A percentile compares a stretch with the other conserved stretches of the same genome.
These are phyloP conservation scores for Lachnellula hyalina DNA, from an alignment of 2,329 filamentous ascomycete genomes.

Conservation along the genomic window DNA sequence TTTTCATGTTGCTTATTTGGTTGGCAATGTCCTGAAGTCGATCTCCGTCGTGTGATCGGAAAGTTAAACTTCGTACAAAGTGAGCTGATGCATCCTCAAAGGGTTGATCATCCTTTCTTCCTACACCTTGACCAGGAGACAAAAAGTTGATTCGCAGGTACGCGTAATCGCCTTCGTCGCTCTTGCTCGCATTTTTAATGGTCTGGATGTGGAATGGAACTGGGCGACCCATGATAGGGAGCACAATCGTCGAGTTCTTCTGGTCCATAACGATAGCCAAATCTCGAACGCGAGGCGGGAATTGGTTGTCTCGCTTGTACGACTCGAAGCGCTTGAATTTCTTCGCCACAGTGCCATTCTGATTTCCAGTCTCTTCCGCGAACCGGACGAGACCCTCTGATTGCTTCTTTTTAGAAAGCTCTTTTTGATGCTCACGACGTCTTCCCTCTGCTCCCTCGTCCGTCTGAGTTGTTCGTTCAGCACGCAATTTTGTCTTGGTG, in stretches of 20 bases:
- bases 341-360: slow-evolving; percentile 90
- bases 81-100: slow-evolving; percentile 96
- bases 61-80: slow-evolving; percentile 91
- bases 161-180: slow-evolving; percentile 88
- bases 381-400: slow-evolving; percentile 81
- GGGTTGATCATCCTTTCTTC: slow-evolving; percentile 92
- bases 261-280: slow-evolving; percentile 84
- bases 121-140: slow-evolving; percentile 94
- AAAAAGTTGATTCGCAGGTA: slow-evolving; percentile 96
- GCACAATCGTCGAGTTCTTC: slow-evolving; percentile 83
- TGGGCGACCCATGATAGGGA: slow-evolving; percentile 95
- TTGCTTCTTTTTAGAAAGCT: slow-evolving; percentile 82
- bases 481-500: slow-evolving; percentile 85
- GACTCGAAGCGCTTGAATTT: slow-evolving; percentile 99
- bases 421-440: slow-evolving; percentile 87
- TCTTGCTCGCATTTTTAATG: slow-evolving; percentile 98
- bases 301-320: slow-evolving; percentile 95
- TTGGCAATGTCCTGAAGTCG: slow-evolving; percentile 87
- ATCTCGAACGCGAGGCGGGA: slow-evolving; percentile 77
- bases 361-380: slow-evolving; percentile 73
- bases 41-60: slow-evolving; percentile 83
- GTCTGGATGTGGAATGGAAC: slow-evolving; percentile 98
- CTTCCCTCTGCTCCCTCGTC: slow-evolving; percentile 87
- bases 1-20: slow-evolving; percentile 94
- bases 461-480: slow-evolving; percentile 79